phyloP scores from a whole-genome alignment of 2,329 filamentous ascomycete genomes.

The Colletotrichum falcatum region DNA sequence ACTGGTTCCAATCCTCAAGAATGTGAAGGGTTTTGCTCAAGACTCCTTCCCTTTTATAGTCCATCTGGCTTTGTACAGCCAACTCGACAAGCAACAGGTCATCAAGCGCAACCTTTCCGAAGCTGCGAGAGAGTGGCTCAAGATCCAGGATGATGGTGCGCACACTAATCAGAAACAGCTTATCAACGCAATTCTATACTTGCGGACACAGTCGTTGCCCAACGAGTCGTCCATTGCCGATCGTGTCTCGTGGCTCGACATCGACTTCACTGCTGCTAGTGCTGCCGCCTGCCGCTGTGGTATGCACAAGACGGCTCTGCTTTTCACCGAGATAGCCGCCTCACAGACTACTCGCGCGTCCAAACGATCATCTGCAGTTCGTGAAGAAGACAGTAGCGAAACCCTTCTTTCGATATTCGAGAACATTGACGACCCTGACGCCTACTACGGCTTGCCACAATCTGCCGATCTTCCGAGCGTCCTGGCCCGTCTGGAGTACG shows the following conservation, averaged over 20 bases:
- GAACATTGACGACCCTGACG: conserved; percentile 94
- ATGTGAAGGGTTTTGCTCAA: conserved; percentile 77
- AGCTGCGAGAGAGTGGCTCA: conserved; percentile 74
- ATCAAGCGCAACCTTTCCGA: conserved; percentile 74
- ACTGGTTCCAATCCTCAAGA: conserved; percentile 73
- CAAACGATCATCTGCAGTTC: conserved; percentile 73
- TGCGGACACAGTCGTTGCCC: conserved; percentile 83
- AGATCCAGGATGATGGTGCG: conserved; percentile 50
- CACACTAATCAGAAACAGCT: conserved; percentile 73
- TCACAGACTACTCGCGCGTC: conserved; percentile 69
- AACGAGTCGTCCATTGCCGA: conserved; percentile 84
- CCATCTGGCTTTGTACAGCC: conserved; percentile 81
- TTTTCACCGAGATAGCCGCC: conserved; percentile 82
- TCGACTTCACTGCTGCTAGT: conserved; percentile 79
- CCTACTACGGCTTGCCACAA: conserved; percentile 92
- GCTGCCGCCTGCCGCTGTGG: conserved; percentile 80
- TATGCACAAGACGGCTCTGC: conserved; percentile 87
- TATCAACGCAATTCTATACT: conserved; percentile 84
- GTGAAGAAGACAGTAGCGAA: conserved; percentile 69
- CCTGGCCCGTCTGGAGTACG: conserved; percentile 86
- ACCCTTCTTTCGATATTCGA: conserved; percentile 87
- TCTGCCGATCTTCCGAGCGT: conserved; percentile 81
- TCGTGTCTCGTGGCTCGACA: conserved; percentile 84
- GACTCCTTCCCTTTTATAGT: conserved; percentile 85
- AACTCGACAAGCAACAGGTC: conserved; percentile 70